Base-by-base conservation (phyloP, 2,329 filamentous ascomycete genomes). In the Talaromyces funiculosus region DNA sequence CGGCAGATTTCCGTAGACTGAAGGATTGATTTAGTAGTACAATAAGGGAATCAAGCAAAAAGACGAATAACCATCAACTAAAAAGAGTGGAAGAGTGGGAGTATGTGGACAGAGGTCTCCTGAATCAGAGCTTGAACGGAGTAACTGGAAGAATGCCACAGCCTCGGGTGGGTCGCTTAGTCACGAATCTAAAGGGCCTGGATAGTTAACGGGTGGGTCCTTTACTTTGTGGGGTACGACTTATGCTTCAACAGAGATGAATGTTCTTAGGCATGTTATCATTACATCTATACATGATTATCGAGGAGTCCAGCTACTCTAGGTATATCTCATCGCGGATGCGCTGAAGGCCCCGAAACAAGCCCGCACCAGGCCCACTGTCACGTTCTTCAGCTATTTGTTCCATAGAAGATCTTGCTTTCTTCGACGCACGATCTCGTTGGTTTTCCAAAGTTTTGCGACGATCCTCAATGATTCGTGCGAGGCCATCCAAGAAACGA, bases 401-500 rank as follows among this genome's bases (percentile, higher is more conserved):
- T 43, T 69, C 67, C 31, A 62, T 67, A 16, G 64, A 63, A 62
- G 69, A 67, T 64, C 71, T 61, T 63, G 63, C 63, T 57, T 64
- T 59, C 53, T 66, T 64, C 33, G 60, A 58, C 64, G 66, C 61
- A 66, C 69, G 45, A 40, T 64, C 59, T 57, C 57, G 56, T 63
- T 73, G 74, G 57, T 69, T 76, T 49, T 81, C 80, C 42, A 82
- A 61, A 1, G 72, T 73, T 64, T 72, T 81, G 64, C 79, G 77
- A 65, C 80, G 79, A 24, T 97, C 93, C 70, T 97, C 92, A 1
- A 96, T 90, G 75, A 90, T 82, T 78, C 86, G 91, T 35, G 86
- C 86, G 67, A 99, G 73, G 56, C 83, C 82, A 65, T 97, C 93
- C 18, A 99, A 87, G 71, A 97, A 92, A 68, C 85, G 89, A 9